phyloP scores from a whole-genome alignment of 1,139 yeast genomes.

The Torulaspora pretoriensis region DNA sequence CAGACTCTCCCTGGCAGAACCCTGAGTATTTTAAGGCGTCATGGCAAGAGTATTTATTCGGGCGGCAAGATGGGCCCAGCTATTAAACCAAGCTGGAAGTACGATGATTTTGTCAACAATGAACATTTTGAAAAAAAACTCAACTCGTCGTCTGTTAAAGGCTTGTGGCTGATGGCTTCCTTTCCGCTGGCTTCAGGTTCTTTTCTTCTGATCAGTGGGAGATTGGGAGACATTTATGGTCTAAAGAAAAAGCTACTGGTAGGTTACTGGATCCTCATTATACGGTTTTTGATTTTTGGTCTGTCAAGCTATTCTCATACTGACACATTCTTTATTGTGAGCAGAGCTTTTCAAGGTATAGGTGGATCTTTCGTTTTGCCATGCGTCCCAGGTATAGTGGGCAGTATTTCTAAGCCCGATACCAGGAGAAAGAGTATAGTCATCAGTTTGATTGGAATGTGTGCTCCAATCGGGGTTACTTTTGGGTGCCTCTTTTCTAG shows the following conservation, averaged over 20 bases:
- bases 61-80: slow-evolving; percentile 41
- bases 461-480: slow-evolving; percentile 54
- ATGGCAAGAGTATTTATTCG: slow-evolving; percentile 35
- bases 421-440: slow-evolving; percentile 46
- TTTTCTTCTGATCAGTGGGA: slow-evolving; percentile 48
- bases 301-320: slow-evolving; percentile 44
- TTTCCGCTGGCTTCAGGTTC: slow-evolving; percentile 53
- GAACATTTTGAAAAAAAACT: slow-evolving; percentile 34
- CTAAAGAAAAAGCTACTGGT: slow-evolving; percentile 41
- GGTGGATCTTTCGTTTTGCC: slow-evolving; percentile 54
- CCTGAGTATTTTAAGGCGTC: slow-evolving; percentile 22
- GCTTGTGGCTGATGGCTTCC: slow-evolving; percentile 56
- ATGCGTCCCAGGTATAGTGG: slow-evolving; percentile 50
- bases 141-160: slow-evolving; percentile 25
- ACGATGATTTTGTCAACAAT: slow-evolving; percentile 37
- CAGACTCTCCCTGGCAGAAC: slow-evolving; percentile 22
- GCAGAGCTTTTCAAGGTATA: slow-evolving; percentile 53
- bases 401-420: slow-evolving; percentile 45
- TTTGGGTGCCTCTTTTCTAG: slow-evolving; percentile 49
- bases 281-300: slow-evolving; percentile 50
- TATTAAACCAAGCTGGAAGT: slow-evolving; percentile 37
- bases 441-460: slow-evolving; percentile 50
- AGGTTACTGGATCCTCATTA: slow-evolving; percentile 45
- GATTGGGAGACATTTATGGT: slow-evolving; percentile 53
- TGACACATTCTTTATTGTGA: slow-evolving; percentile 46